phyloP scores from a whole-genome alignment of 306 rosid genomes.

The Canavalia gladiata region DNA sequence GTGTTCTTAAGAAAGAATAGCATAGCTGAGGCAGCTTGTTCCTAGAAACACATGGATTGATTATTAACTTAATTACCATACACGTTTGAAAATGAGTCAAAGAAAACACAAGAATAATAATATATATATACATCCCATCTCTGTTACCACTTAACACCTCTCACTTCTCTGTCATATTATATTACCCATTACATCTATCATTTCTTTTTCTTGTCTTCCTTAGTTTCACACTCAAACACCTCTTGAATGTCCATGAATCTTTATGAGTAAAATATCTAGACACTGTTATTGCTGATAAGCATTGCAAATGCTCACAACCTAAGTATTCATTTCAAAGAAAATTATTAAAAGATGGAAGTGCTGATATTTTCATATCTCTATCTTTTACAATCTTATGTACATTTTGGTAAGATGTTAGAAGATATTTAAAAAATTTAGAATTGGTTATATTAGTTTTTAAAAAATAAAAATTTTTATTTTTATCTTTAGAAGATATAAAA shows the following conservation, averaged over 20 bases:
- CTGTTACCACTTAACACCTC: too few relatives aligned
- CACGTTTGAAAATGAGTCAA: slow-evolving; percentile 3
- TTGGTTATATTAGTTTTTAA: too few relatives aligned
- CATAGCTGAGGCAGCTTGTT: slow-evolving; percentile 56
- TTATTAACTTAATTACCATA: slow-evolving; percentile 1
- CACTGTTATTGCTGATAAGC: not conserved
- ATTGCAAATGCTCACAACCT: not conserved
- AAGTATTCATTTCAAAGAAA: slow-evolving; percentile 15
- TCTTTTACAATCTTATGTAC: not conserved
- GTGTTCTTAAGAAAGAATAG: slow-evolving; percentile 55
- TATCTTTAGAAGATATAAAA: too few relatives aligned
- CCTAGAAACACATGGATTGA: slow-evolving; percentile 45
- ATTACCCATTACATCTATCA: too few relatives aligned
- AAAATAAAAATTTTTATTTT: too few relatives aligned
- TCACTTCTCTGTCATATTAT: too few relatives aligned
- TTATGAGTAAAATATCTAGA: not conserved
- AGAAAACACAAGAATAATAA: not conserved
- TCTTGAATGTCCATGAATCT: too few relatives aligned
- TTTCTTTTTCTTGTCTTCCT: too few relatives aligned
- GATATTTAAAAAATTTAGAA: too few relatives aligned
- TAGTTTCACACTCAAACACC: too few relatives aligned
- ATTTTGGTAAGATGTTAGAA: too few relatives aligned
- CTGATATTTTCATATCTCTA: not conserved
- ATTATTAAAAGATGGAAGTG: not conserved
- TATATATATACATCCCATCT: too few relatives aligned